Evolutionary conservation across 371 early-diverging fungal species (phyloP).

Genomic region (Syncephalis fuscata): DNA sequence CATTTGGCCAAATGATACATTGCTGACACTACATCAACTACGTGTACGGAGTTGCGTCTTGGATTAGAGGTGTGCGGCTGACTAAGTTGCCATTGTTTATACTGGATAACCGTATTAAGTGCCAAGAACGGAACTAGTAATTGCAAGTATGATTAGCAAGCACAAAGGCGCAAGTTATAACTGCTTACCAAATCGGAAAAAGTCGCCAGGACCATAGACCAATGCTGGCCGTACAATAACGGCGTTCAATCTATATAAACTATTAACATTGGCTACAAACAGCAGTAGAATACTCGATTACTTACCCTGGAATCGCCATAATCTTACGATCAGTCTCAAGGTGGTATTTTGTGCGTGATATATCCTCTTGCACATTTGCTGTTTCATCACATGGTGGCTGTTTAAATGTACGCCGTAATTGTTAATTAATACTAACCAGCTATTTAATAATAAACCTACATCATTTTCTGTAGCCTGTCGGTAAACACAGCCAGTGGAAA

Average conservation of each 20-base stretch:
- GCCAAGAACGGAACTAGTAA: constrained; percentile 71
- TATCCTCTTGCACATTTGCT: not conserved
- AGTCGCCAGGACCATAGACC: not conserved
- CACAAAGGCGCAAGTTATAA: not conserved
- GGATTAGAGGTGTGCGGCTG: constrained; percentile 80
- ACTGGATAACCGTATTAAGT: constrained; percentile 76
- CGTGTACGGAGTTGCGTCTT: constrained; percentile 86
- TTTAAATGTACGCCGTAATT: not conserved
- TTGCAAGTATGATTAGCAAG: not conserved
- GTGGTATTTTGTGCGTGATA: not conserved
- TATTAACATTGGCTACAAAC: not conserved
- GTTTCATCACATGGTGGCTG: not conserved
- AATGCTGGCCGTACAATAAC: not conserved
- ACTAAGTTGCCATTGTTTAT: constrained; percentile 70
- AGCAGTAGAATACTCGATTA: not conserved
- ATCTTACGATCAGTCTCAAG: not conserved
- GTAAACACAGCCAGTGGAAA: constrained; percentile 83
- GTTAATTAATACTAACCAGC: not conserved
- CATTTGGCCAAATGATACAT: constrained; percentile 49
- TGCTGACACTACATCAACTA: constrained; percentile 64
- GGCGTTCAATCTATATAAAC: not conserved
- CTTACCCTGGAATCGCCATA: not conserved
- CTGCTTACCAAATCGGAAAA: not conserved
- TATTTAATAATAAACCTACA: not conserved
- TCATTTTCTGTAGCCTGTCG: constrained; percentile 44